Percentiles rank a stretch among this genome's conserved stretches.
These are phyloP conservation scores for Vaccinium myrtillus DNA, from an alignment of 148 eudicot genomes.

Conservation along the genomic window DNA sequence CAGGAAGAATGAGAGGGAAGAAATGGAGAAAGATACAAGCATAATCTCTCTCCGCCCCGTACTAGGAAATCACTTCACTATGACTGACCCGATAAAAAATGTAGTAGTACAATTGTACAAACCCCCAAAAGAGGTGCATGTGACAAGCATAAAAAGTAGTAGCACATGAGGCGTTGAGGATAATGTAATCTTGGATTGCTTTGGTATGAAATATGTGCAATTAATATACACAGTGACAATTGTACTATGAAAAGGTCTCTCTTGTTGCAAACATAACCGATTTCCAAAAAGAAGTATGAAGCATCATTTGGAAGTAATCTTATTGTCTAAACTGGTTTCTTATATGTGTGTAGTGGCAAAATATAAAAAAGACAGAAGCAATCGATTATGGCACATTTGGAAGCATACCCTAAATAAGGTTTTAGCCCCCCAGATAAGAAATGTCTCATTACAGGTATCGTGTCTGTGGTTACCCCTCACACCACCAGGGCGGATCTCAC, in stretches of 20 bases:
- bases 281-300: neutral
- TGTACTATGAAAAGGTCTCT: neutral
- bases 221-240: neutral
- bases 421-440: slow-evolving; percentile 89
- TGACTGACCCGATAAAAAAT: neutral
- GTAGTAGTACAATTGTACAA: too few species aligned
- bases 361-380: neutral
- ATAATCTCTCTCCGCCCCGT: neutral
- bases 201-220: neutral
- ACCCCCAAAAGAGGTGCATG: neutral
- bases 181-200: neutral
- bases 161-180: neutral
- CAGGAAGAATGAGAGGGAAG: neutral
- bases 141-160: neutral
- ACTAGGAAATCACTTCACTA: neutral
- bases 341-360: neutral
- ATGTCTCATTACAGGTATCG: slow-evolving; percentile 81
- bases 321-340: neutral
- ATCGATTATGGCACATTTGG: neutral
- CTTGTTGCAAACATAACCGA: neutral
- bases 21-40: neutral
- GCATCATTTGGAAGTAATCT: slow-evolving; percentile 13
- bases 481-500: slow-evolving; percentile 81
- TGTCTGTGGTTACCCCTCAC: slow-evolving; percentile 93
- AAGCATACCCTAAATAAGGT: slow-evolving; percentile 77